A percentile compares a stretch with the other conserved stretches of the same genome.
phyloP scores from a whole-genome alignment of 768 basidiomycete species.

The Russula abietina region DNA sequence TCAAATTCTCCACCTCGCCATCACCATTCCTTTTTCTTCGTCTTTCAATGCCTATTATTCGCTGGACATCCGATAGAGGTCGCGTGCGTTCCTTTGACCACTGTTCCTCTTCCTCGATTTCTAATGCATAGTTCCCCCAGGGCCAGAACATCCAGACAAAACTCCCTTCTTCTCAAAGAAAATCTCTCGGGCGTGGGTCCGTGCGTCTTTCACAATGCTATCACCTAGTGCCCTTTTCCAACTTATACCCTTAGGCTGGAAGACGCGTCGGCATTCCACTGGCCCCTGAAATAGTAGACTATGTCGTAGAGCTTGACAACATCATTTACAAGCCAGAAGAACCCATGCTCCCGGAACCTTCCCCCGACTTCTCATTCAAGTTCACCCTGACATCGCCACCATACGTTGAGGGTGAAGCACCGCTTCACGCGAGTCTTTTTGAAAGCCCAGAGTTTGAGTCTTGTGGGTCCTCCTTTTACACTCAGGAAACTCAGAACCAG shows the following conservation, averaged over 20 bases:
- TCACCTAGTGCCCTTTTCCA: not conserved
- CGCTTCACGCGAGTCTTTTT: not conserved
- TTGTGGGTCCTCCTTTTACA: conserved; percentile 5
- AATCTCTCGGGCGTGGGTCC: not conserved
- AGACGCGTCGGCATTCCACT: not conserved
- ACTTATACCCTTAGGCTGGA: not conserved
- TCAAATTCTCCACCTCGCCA: not conserved
- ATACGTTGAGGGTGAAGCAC: not conserved
- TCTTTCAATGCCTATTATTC: not conserved
- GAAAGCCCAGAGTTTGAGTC: not conserved
- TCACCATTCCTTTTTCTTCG: not conserved
- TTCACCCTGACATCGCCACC: not conserved
- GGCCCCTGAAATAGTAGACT: conserved; percentile 1
- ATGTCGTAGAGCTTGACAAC: conserved; percentile 10
- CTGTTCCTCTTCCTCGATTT: not conserved
- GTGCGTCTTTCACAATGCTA: conserved; percentile 10
- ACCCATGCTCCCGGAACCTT: too few species aligned
- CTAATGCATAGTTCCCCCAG: not conserved
- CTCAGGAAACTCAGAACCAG: not conserved
- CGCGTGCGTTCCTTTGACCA: not conserved
- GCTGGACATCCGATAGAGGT: not conserved
- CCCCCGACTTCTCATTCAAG: not conserved
- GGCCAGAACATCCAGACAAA: not conserved
- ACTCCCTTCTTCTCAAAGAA: not conserved
- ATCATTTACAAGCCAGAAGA: not conserved